phyloP scores from a whole-genome alignment of 495 filamentous ascomycete genomes.

The Apodospora peruviana region DNA sequence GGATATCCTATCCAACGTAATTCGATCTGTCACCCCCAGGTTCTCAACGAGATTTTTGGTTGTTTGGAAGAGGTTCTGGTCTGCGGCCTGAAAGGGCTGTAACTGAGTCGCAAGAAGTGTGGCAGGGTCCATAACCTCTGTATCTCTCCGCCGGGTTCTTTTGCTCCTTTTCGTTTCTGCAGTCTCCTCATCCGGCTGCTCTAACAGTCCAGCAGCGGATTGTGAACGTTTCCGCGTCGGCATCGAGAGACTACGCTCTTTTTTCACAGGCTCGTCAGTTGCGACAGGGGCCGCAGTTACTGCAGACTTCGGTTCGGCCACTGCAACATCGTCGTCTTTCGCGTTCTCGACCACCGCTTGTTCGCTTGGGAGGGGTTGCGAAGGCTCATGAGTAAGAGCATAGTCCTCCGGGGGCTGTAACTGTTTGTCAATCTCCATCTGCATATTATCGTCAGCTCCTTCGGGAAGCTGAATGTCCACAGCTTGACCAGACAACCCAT shows the following conservation, averaged over 20 bases:
- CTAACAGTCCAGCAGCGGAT: constrained; percentile 54
- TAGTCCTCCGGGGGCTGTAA: constrained; percentile 14
- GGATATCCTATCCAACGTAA: constrained; percentile 43
- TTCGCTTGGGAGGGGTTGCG: constrained; percentile 1
- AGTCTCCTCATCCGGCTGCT: constrained; percentile 49
- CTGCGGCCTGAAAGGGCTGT: constrained; percentile 60
- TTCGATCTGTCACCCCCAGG: constrained; percentile 53
- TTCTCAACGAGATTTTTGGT: constrained; percentile 61
- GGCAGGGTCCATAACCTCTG: constrained; percentile 62
- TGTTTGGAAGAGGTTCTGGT: constrained; percentile 70
- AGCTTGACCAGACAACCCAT: constrained; percentile 27
- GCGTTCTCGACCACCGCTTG: constrained; percentile 9
- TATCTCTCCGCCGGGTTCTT: constrained; percentile 73
- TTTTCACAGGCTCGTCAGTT: constrained; percentile 15
- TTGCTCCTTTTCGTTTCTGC: constrained; percentile 72
- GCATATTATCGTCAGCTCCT: constrained; percentile 27
- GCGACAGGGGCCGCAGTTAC: constrained; percentile 1
- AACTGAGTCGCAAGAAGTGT: constrained; percentile 68
- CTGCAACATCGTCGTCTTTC: constrained; percentile 3
- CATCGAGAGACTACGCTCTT: constrained; percentile 25
- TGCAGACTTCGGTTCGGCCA: constrained; percentile 7
- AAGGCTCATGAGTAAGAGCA: neutral
- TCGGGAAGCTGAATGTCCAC: constrained; percentile 30
- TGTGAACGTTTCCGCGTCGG: constrained; percentile 58
- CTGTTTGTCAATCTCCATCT: constrained; percentile 34